Evolutionary conservation across 2,329 filamentous ascomycete species (phyloP).

Genomic region (Aspergillus awamori): DNA sequence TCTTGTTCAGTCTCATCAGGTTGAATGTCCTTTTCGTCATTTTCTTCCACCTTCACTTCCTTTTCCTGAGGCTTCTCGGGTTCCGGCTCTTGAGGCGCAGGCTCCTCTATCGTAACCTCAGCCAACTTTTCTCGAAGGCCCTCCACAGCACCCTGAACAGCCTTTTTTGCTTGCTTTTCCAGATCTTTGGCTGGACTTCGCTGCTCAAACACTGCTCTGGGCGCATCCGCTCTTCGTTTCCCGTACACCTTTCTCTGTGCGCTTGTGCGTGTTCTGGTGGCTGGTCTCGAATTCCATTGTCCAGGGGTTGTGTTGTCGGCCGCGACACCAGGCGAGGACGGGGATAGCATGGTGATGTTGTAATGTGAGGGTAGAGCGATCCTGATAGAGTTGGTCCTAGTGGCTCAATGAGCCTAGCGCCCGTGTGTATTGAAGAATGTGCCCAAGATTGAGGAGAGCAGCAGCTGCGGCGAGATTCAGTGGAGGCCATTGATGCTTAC

Average conservation of each 20-base stretch:
- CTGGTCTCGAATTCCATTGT: conserved; percentile 23
- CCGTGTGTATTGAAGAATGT: not conserved
- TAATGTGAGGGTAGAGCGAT: not conserved
- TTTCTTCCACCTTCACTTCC: not conserved
- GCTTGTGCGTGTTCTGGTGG: conserved; percentile 28
- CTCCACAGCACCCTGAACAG: conserved; percentile 24
- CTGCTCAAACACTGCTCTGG: conserved; percentile 41
- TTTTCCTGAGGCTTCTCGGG: not conserved
- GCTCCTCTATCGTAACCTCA: conserved; percentile 29
- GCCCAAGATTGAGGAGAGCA: not conserved
- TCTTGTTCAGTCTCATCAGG: not conserved
- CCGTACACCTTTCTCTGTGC: conserved; percentile 40
- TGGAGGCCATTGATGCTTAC: conserved; percentile 2
- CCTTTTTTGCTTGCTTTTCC: conserved; percentile 8
- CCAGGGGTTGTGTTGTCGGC: conserved; percentile 25
- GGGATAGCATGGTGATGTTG: conserved; percentile 17
- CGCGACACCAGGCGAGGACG: conserved; percentile 16
- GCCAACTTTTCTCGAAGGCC: conserved; percentile 32
- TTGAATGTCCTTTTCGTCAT: not conserved
- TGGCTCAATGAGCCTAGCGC: not conserved
- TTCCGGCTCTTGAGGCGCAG: not conserved
- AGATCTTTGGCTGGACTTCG: conserved; percentile 27
- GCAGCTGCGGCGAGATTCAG: not conserved
- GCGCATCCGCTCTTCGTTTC: conserved; percentile 37
- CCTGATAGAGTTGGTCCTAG: not conserved